Percentiles rank a stretch among this genome's conserved stretches.
phyloP scores from a whole-genome alignment of 1,139 yeast species.

The Pneumocystis canis region DNA sequence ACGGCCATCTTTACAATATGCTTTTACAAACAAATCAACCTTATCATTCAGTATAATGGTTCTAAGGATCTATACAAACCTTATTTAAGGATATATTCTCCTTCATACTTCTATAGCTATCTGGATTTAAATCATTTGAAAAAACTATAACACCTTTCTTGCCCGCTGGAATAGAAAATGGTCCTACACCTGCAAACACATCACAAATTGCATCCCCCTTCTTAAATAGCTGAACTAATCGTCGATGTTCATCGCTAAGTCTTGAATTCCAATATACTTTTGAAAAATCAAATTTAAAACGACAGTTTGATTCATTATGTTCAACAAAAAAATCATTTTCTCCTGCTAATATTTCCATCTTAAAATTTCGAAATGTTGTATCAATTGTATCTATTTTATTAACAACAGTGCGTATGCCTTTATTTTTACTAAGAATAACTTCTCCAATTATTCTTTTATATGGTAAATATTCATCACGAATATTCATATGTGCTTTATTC shows the following conservation, averaged over 20 bases:
- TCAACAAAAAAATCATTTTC: conserved; percentile 53
- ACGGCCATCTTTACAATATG: conserved; percentile 70
- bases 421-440: conserved; percentile 76
- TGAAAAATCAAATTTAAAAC: conserved; percentile 73
- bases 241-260: conserved; percentile 81
- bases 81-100: conserved; percentile 55
- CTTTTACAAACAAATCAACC: conserved; percentile 34
- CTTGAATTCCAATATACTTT: conserved; percentile 97
- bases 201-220: conserved; percentile 70
- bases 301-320: conserved; percentile 78
- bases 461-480: conserved; percentile 74
- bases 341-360: conserved; percentile 89
- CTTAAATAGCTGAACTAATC: conserved; percentile 50
- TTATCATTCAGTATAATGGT: background rate
- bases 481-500: conserved; percentile 59
- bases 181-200: conserved; percentile 98
- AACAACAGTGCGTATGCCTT: conserved; percentile 74
- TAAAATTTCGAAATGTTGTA: conserved; percentile 77
- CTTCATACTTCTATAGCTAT: conserved; percentile 53
- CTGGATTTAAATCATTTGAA: conserved; percentile 90
- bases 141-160: conserved; percentile 63
- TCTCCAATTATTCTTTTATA: conserved; percentile 73
- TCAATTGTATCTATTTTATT: conserved; percentile 81
- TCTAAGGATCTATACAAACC: conserved; percentile 26
- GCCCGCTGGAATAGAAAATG: conserved; percentile 93